Percentiles rank a stretch among this genome's conserved stretches.
Evolutionary conservation across 1,139 yeast genomes (phyloP).

Genomic region (Pichia sp.): DNA sequence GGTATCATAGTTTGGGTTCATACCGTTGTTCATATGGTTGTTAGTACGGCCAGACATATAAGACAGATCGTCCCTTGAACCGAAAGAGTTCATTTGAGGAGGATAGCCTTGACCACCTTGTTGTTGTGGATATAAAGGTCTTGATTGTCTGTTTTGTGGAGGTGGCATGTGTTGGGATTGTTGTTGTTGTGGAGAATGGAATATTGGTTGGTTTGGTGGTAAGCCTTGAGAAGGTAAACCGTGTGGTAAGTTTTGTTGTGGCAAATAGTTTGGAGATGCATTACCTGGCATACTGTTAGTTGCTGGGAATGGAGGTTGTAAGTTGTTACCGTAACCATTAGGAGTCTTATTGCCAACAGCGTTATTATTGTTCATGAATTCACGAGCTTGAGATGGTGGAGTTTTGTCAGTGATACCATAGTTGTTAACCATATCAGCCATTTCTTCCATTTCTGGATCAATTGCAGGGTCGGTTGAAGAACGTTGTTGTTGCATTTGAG

Average conservation of each 20-base stretch:
- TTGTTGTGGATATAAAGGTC: background rate
- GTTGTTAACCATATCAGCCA: constrained; percentile 17
- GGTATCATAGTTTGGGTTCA: constrained; percentile 7
- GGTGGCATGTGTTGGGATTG: constrained; percentile 13
- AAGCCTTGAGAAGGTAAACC: constrained; percentile 34
- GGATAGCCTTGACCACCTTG: background rate
- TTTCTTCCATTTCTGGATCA: constrained; percentile 22
- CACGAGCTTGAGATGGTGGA: constrained; percentile 13
- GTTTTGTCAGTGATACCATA: constrained; percentile 14
- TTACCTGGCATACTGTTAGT: constrained; percentile 20
- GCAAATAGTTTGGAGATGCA: constrained; percentile 28
- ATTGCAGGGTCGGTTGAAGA: constrained; percentile 21
- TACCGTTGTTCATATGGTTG: constrained; percentile 3
- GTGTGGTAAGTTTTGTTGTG: constrained; percentile 32
- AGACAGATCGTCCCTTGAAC: constrained; percentile 25
- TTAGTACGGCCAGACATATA: constrained; percentile 22
- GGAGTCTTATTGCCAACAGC: background rate
- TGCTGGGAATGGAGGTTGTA: constrained; percentile 16
- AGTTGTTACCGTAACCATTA: background rate
- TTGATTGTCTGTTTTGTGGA: constrained; percentile 9
- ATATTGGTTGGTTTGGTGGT: constrained; percentile 29
- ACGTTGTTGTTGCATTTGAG: constrained; percentile 17
- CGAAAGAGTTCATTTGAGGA: constrained; percentile 13
- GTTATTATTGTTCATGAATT: background rate
- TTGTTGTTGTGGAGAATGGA: constrained; percentile 21